phyloP scores from a whole-genome alignment of 2,329 filamentous ascomycete species.

The Ilyonectria destructans region DNA sequence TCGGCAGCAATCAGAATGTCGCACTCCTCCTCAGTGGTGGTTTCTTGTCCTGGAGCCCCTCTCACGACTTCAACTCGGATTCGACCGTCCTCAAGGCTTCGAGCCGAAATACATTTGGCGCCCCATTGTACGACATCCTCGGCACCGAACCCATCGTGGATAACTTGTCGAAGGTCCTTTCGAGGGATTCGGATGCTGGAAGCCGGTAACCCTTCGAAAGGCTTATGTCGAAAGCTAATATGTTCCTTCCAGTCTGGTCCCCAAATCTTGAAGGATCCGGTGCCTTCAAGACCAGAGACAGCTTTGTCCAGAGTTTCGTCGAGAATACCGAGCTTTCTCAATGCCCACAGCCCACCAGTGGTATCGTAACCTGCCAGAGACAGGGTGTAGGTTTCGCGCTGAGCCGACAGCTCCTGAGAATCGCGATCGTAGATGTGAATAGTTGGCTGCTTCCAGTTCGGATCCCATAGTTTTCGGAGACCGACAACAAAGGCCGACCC shows the following conservation, averaged over 20 bases:
- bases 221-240: slow-evolving; percentile 52
- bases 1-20: slow-evolving; percentile 64
- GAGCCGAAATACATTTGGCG: slow-evolving; percentile 45
- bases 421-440: slow-evolving; percentile 63
- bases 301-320: slow-evolving; percentile 52
- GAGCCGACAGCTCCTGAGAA: slow-evolving; percentile 45
- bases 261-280: slow-evolving; percentile 60
- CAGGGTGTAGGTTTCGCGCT: slow-evolving; percentile 58
- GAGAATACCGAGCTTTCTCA: slow-evolving; percentile 59
- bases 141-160: slow-evolving; percentile 49
- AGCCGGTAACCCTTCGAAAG: slow-evolving; percentile 54
- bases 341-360: slow-evolving; percentile 56
- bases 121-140: slow-evolving; percentile 48
- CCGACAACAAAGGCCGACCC: slow-evolving; percentile 61
- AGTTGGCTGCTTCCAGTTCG: slow-evolving; percentile 49
- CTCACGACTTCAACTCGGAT: slow-evolving; percentile 42
- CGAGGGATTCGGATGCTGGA: slow-evolving; percentile 57
- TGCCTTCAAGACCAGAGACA: slow-evolving; percentile 50
- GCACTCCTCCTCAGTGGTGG: slow-evolving; percentile 46
- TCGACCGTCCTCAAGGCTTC: slow-evolving; percentile 42
- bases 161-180: slow-evolving; percentile 54
- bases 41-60: slow-evolving; percentile 8
- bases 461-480: slow-evolving; percentile 58
- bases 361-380: slow-evolving; percentile 56
- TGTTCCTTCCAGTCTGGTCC: slow-evolving; percentile 55